These are phyloP conservation scores for Pelargonium citronellum DNA, from an alignment of 441 rosid genomes.

Conservation along the genomic window DNA sequence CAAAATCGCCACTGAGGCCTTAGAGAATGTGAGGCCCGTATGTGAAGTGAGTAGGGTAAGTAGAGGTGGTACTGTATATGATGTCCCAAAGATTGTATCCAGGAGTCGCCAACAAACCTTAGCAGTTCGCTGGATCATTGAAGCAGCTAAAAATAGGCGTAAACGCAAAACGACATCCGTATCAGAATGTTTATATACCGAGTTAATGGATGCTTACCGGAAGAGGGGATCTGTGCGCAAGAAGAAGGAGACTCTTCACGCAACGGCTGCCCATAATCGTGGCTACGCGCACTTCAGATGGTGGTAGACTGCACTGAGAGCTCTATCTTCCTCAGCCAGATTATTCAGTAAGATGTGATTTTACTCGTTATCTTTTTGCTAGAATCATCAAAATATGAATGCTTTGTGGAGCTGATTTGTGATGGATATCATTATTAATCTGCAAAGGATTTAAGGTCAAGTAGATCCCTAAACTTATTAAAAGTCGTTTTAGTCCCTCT, in stretches of 20 bases:
- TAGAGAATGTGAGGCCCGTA: constrained; percentile 8
- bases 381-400: neutral
- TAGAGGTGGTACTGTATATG: constrained; percentile 12
- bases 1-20: neutral
- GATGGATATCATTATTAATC: neutral
- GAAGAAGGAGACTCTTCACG: constrained; percentile 14
- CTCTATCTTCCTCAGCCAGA: neutral
- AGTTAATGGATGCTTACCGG: neutral
- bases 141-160: constrained; percentile 2
- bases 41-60: constrained; percentile 13
- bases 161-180: neutral
- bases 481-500: too few species aligned
- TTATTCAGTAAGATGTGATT: neutral
- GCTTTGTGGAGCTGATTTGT: neutral
- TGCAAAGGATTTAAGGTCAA: neutral
- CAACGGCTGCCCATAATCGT: neutral
- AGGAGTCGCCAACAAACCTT: constrained; percentile 16
- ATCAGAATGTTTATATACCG: neutral
- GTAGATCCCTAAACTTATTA: too few species aligned
- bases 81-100: constrained; percentile 17
- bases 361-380: neutral
- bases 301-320: neutral
- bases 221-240: constrained; percentile 10
- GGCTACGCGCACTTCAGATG: neutral
- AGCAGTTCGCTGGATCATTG: constrained; percentile 12